Base-by-base conservation (phyloP, 2,329 filamentous ascomycete genomes). In the Colletotrichum chlorophyti region DNA sequence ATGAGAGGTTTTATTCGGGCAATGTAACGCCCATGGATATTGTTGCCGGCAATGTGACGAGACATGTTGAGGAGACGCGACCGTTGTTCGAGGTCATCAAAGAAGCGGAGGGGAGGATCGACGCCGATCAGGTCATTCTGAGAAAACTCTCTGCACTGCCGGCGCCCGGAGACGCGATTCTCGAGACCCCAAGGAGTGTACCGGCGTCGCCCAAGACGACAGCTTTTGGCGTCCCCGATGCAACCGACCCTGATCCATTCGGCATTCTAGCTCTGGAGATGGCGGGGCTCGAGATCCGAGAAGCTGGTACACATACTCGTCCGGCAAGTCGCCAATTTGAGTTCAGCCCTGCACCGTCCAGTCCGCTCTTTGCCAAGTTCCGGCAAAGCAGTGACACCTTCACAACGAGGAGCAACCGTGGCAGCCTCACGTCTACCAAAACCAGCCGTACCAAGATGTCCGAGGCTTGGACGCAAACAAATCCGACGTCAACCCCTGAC, bases 181-280 rank as follows among this genome's bases (percentile, higher is more conserved):
- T 85, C 61, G 80, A 82, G 45, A 77, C 78, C 3, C 76, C 82
- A 0, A 72, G 68, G 38, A 50, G 48, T 26, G 66, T 68, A 2
- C 54, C 61, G 46, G 58, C 69, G 57, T 64, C 71, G 21, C 67
- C 65, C 49, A 64, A 53, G 17, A 72, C 69, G 17, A 72, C 69
- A 53, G 76, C 65, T 2, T 97, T 97, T 74, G 93, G 93, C 2
- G 79, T 97, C 14, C 93, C 92, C 1, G 87, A 89, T 62, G 75
- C 79, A 4, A 86, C 93, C 52, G 94, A 98, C 66, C 93, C 93
- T 0, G 94, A 98, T 70, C 94, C 94, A 0, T 98, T 91, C 69
- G 94, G 94, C 21, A 90, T 97, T 23, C 83, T 93, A 63, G 93
- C 94, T 7, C 77, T 98, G n/a, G 92, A 97, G 70, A 89, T 92